Conservation (phyloP, 2,329 filamentous ascomycete species). For the Cladosporium sp. region DNA sequence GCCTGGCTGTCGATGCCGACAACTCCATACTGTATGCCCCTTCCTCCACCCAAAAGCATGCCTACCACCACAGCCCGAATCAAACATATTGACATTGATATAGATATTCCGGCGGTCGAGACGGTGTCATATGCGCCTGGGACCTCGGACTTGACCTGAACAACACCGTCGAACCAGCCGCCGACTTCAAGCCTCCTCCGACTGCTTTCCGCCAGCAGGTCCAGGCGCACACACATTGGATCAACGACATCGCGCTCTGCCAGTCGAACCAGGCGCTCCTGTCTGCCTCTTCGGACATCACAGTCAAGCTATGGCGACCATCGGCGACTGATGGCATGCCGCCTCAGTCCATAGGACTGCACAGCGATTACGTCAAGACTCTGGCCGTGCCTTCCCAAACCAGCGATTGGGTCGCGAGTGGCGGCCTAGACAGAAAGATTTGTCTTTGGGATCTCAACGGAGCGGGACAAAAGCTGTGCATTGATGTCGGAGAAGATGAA, state of each 20-base stretch:
- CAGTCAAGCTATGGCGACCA: conserved; percentile 90
- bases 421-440: conserved; percentile 88
- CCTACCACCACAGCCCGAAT: neutral
- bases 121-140: conserved; percentile 96
- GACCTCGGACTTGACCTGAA: conserved; percentile 73
- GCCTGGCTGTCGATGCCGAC: conserved; percentile 79
- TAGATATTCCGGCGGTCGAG: conserved; percentile 93
- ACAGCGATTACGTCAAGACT: conserved; percentile 95
- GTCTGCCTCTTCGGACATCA: conserved; percentile 89
- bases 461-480: conserved; percentile 79
- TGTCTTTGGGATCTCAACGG: conserved; percentile 92
- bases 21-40: conserved; percentile 78
- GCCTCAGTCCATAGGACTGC: conserved; percentile 81
- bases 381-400: conserved; percentile 73
- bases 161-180: conserved; percentile 33
- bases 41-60: conserved; percentile 1
- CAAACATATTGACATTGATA: conserved; percentile 28
- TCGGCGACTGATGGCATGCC: conserved; percentile 62
- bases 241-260: conserved; percentile 85
- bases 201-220: conserved; percentile 63
- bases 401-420: conserved; percentile 87
- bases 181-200: conserved; percentile 42
- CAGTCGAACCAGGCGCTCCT: conserved; percentile 77
- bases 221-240: conserved; percentile 90
- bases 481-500: conserved; percentile 82